These are phyloP conservation scores for Candida nitratophila DNA, from an alignment of 805 yeast species.

Conservation along the genomic window DNA sequence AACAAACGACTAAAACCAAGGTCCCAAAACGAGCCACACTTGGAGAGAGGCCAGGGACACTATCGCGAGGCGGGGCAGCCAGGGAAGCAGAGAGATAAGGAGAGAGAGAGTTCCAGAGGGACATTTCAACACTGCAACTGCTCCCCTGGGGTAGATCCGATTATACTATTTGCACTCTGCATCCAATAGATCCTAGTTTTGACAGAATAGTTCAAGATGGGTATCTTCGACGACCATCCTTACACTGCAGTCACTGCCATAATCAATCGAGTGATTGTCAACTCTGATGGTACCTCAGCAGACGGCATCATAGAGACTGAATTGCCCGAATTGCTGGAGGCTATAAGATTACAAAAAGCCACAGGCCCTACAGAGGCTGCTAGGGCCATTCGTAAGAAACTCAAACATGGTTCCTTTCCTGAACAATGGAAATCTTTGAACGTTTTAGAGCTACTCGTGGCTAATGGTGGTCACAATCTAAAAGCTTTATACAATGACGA, in stretches of 20 bases:
- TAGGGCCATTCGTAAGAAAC: slow-evolving; percentile 77
- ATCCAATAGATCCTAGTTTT: no score
- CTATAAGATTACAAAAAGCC: slow-evolving; percentile 33
- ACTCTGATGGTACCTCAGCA: slow-evolving; percentile 33
- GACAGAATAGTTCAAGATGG: slow-evolving; percentile 36
- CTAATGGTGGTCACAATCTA: slow-evolving; percentile 41
- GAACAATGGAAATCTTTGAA: slow-evolving; percentile 63
- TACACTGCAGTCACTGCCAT: slow-evolving; percentile 64
- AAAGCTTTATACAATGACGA: slow-evolving; percentile 56
- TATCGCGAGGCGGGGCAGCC: no score
- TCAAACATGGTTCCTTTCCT: slow-evolving; percentile 70
- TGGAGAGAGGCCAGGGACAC: no score
- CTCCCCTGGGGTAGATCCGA: no score
- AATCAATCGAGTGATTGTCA: slow-evolving; percentile 42
- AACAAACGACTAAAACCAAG: no score
- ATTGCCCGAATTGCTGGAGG: slow-evolving; percentile 51
- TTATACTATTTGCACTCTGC: no score
- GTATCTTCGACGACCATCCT: slow-evolving; percentile 52
- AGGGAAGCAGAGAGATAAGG: no score
- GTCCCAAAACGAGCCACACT: no score
- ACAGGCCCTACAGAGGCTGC: slow-evolving; percentile 72
- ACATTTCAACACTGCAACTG: no score
- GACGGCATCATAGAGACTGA: slow-evolving; percentile 34
- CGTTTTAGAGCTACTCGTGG: slow-evolving; percentile 51
- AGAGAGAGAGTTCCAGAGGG: no score